Conservation (phyloP, 1,284 basidiomycete species). For the Ustilago sp. region DNA sequence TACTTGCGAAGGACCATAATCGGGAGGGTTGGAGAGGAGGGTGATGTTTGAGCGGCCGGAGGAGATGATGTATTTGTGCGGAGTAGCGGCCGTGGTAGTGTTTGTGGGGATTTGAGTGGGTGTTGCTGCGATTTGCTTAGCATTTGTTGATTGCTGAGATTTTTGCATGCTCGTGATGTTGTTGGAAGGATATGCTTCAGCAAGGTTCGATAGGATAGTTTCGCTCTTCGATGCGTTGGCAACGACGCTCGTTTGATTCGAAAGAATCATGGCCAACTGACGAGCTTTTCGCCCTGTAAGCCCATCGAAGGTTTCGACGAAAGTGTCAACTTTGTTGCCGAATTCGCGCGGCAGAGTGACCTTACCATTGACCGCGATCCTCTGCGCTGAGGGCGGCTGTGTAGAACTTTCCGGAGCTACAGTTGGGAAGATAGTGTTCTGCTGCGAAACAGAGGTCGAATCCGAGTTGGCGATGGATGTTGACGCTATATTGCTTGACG, state of each 20-base stretch:
- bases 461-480: conserved; percentile 11
- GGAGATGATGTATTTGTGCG: conserved; percentile 14
- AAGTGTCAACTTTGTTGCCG: conserved; percentile 26
- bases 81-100: background rate
- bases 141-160: background rate
- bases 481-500: conserved; percentile 16
- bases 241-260: conserved; percentile 27
- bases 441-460: conserved; percentile 12
- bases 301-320: conserved; percentile 29
- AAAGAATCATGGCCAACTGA: conserved; percentile 32
- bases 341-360: conserved; percentile 24
- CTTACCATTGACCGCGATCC: background rate
- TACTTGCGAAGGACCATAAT: conserved; percentile 56
- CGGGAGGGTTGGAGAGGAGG: conserved; percentile 50
- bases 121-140: background rate
- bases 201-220: conserved; percentile 22
- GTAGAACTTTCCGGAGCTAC: conserved; percentile 11
- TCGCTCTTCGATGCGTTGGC: conserved; percentile 27
- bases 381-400: background rate
- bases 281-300: conserved; percentile 41
- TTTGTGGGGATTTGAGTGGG: background rate
- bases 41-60: conserved; percentile 24
- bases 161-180: conserved; percentile 1
- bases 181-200: conserved; percentile 22
- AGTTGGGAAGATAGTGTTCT: conserved; percentile 20